Percentiles rank a stretch among this genome's conserved stretches.
These are phyloP conservation scores for Yamadazyma dushanensis DNA, from an alignment of 1,139 yeast genomes.

Conservation along the genomic window DNA sequence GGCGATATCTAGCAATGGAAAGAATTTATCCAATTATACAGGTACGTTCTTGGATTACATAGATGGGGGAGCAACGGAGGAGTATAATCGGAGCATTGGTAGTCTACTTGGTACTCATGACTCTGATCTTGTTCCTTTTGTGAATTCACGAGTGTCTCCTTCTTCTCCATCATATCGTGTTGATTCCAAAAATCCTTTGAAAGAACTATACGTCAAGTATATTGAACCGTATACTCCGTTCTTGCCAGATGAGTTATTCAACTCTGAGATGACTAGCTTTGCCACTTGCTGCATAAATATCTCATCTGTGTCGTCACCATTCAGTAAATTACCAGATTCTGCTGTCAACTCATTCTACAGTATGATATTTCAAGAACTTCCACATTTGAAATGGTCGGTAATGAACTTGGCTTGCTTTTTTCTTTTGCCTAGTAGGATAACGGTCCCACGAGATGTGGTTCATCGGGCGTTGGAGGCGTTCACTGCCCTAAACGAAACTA, in stretches of 20 bases:
- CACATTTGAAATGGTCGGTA: slow-evolving; percentile 17
- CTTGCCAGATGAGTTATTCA: slow-evolving; percentile 14
- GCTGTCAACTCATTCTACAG: slow-evolving; percentile 15
- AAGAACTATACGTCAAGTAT: slow-evolving; percentile 14
- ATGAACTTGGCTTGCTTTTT: slow-evolving; percentile 19
- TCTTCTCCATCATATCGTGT: neutral
- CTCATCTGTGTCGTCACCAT: slow-evolving; percentile 17
- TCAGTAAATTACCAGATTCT: slow-evolving; percentile 14
- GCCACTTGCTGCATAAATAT: slow-evolving; percentile 21
- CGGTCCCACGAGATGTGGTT: slow-evolving; percentile 12
- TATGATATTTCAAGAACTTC: slow-evolving; percentile 12
- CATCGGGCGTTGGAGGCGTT: slow-evolving; percentile 14
- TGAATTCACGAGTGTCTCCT: too few relatives aligned
- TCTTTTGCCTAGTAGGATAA: slow-evolving; percentile 18
- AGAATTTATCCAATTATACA: slow-evolving; percentile 15
- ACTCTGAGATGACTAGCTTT: slow-evolving; percentile 15
- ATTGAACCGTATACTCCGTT: slow-evolving; percentile 24
- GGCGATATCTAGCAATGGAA: slow-evolving; percentile 10
- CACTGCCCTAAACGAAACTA: slow-evolving; percentile 12
- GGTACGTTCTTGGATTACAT: slow-evolving; percentile 20
- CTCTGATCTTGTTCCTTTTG: too few relatives aligned
- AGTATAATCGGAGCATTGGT: slow-evolving; percentile 9
- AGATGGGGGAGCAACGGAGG: slow-evolving; percentile 14
- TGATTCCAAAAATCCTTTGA: slow-evolving; percentile 5
- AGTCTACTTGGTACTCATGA: too few relatives aligned